Evolutionary conservation across 306 rosid genomes (phyloP), one percentile per base, ranked within the genome.

Genomic region (Sicyos baderoa): DNA sequence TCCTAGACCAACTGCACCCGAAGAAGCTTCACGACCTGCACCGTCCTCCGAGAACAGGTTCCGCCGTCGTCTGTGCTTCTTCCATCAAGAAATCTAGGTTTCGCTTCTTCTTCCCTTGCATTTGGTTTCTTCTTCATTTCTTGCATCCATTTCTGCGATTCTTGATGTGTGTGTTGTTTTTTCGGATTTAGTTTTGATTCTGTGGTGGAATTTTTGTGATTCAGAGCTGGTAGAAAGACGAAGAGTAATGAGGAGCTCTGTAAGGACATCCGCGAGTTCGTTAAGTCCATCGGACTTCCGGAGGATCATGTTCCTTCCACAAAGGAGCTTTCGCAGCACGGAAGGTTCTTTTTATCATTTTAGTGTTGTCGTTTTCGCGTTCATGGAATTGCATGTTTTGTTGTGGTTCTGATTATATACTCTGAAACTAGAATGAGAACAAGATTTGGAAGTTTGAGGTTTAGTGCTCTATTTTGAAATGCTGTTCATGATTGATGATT

Each of bases 211-310:
- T 15, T 44, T 44, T 68, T 21, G n/a, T 56, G 64, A 15, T 78
- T 76, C 78, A 84, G 92, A 76, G 77, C 60, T 66, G 80, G 75
- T 35, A 84, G 89, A 56, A 84, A 83, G 76, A 68, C 71, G 5
- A 92, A 92, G 84, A 85, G 77, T 75, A 85, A 89, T 70, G 93
- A 62, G 54, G 97, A 93, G 82, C 88, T 93, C 71, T 78, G 89
- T 76, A 68, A 68, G 42, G 98, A 93, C 0, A 84, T 93, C 12
- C 78, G 82, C 27, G 82, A 84, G 77, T 89, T 93, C 44, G 56
- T 88, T 18, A 78, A 68, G 7, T 72, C 79, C 0, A 82, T 81
- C 73, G 97, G 91, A 47, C 88, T 89, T 73, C 96, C 98, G 0
- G 72, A 77, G 49, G 81, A 82, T 54, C 83, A 85, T 76, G 74